Base-by-base conservation (phyloP, 106 monocot genomes). In the Dendrobium huoshanense region DNA sequence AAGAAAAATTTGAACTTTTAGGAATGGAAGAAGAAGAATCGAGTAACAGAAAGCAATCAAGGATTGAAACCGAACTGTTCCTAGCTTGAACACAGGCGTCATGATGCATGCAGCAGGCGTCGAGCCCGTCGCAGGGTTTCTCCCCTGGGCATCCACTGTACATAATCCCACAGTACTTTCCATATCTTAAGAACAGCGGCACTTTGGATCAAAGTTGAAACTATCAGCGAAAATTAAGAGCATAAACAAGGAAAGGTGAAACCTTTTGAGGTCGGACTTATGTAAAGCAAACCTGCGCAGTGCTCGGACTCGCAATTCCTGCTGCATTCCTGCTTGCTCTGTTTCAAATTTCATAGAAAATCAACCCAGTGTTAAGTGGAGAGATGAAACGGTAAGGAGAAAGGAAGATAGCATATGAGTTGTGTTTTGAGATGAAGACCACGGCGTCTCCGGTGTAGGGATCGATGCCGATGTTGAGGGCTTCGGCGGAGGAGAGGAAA, bases 101-200 rank as follows among this genome's bases (percentile, higher is more conserved):
- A 61, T 96, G 96, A 64, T 67, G 24, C 89, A 86, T 85, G 83
- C 96, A 96, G 78, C 96, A 96, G 72, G 88, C 86, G 70, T 96
- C 96, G 41, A 96, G 91, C 18, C 85, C 86, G 75, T 96, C 96
- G 79, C 96, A 96, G 3, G 96, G 96, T 85, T 88, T 87, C 88
- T 96, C 93, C 13, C 96, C 96, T 4, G 96, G 93, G 86, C 96
- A 96, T 2, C 96, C 96, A 48, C 87, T 96, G 84, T 96, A 96
- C 75, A 93, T 42, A 9, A 96, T 80, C 41, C 96, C 96, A 55
- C 96, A 96, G 79, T 96, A 96, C 83, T 96, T 96, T 18, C 96
- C 96, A 68, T 96, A 96, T 80, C 93, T 86, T 79, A 96, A 49
- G 41, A 96, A 87, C 27, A 93, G 96, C 11, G 93, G 88, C 55